Base-by-base conservation (phyloP, 495 filamentous ascomycete genomes). In the Lasiosphaeria ovina region DNA sequence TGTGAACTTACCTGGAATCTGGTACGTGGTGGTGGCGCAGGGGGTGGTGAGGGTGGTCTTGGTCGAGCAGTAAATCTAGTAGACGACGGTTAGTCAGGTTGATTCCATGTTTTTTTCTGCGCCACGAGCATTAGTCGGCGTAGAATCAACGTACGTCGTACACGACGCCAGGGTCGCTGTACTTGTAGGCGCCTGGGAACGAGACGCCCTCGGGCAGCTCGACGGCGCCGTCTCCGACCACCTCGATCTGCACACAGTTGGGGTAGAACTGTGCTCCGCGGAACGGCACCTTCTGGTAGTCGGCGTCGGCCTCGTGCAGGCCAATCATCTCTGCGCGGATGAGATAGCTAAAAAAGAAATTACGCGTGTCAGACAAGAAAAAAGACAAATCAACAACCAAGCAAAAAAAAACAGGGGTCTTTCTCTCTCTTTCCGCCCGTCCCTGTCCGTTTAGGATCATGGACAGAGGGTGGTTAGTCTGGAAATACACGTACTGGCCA, bases 241-340 rank as follows among this genome's bases (percentile, higher is more conserved):
- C 72, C 56, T 76, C 71, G 58, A 81, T 61, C 61, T 81, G 78
- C 6, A 78, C 67, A 54, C 78, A 79, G 61, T 74, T 73, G 38
- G 72, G 72, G 51, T 80, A 80, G 66, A 80, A 74, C 67, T 81
- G 76, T 9, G 75, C 76, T 34, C 77, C 78, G n/a, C 74, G 66
- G 24, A 56, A 47, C 9, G 67, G 64, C 55, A 70, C 69, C 54
- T 62, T 57, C 34, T 65, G 60, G 56, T 66, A 72, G 9, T 61
- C 57, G n/a, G 67, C 69, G 3, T 77, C 71, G 3, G 68, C 72
- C 61, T 75, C 77, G 64, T 80, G 79, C 11, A 81, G 75, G 9
- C 71, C 77, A 53, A 81, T 72, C 66, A 80, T 74, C 62, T 81
- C 77, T 16, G 75, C 73, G 12, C 77, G 74, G 38, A 81, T 56